Evolutionary conservation across 176 grass and related monocot genomes (phyloP).

Genomic region (Aegilops bicornis): DNA sequence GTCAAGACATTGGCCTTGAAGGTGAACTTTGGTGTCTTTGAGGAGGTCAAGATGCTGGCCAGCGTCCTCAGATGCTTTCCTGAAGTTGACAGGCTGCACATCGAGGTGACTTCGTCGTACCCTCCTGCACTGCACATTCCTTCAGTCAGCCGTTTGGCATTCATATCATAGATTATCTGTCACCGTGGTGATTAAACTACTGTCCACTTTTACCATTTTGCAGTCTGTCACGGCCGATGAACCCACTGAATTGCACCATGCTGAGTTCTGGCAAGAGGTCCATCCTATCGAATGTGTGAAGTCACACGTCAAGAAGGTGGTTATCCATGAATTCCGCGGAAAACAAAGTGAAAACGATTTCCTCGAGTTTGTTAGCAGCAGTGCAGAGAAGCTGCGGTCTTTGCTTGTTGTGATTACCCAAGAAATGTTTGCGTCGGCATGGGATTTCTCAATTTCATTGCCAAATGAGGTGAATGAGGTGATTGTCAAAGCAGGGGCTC

Average conservation of each 20-base stretch:
- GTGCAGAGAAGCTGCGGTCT: not conserved
- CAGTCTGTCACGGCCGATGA: not conserved
- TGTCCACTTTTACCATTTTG: not conserved
- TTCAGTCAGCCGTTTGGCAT: not conserved
- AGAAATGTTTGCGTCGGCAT: not conserved
- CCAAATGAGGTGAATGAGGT: not conserved
- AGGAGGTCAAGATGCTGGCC: constrained; percentile 16
- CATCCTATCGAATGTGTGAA: not conserved
- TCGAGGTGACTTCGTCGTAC: not conserved
- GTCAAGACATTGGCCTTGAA: constrained; percentile 9
- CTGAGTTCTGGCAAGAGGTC: not conserved
- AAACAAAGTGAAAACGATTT: not conserved
- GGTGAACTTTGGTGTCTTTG: not conserved
- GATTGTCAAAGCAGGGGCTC: not conserved
- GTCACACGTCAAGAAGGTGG: not conserved
- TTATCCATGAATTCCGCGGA: not conserved
- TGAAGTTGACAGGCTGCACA: not conserved
- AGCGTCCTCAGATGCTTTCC: constrained; percentile 4
- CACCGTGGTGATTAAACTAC: not conserved
- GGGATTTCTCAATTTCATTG: not conserved
- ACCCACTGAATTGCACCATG: not conserved
- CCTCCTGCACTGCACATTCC: not conserved
- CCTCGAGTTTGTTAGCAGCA: not conserved
- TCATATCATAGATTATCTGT: not conserved
- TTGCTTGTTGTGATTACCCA: not conserved